Evolutionary conservation across 495 filamentous ascomycete species (phyloP).

Genomic region (Aspergillus olivimuriae): DNA sequence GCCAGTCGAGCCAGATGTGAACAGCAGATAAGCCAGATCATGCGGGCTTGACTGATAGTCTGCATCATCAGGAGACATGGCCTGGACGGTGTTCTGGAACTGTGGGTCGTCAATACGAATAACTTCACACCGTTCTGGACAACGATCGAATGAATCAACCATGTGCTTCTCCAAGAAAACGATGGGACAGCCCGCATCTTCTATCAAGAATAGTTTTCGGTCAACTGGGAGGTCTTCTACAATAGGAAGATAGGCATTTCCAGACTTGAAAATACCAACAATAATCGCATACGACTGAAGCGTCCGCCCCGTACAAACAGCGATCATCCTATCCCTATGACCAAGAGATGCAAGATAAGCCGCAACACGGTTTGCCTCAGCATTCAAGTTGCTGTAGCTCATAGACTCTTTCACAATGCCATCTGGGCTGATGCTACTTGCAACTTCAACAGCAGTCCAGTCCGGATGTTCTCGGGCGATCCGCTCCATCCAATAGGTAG

Average conservation of each 20-base stretch:
- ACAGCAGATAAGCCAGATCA: constrained; percentile 91
- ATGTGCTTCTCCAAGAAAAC: constrained; percentile 23
- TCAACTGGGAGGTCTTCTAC: constrained; percentile 38
- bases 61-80: constrained; percentile 15
- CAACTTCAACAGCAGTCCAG: constrained; percentile 38
- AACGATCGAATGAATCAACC: constrained; percentile 14
- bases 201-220: constrained; percentile 37
- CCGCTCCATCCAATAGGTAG: constrained; percentile 27
- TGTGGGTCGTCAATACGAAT: constrained; percentile 28
- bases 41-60: constrained; percentile 53
- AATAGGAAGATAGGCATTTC: constrained; percentile 72
- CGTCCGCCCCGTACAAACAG: constrained; percentile 38
- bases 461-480: constrained; percentile 29
- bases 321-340: constrained; percentile 29
- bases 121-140: constrained; percentile 17
- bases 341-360: constrained; percentile 30
- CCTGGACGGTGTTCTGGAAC: constrained; percentile 16
- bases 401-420: constrained; percentile 28
- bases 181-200: constrained; percentile 29
- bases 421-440: constrained; percentile 19
- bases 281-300: constrained; percentile 38
- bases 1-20: constrained; percentile 94
- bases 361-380: constrained; percentile 32
- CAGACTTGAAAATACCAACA: constrained; percentile 44
- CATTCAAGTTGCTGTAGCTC: constrained; percentile 31